Base-by-base conservation (phyloP, 2,329 filamentous ascomycete species). In the Lecanicillium sp. region DNA sequence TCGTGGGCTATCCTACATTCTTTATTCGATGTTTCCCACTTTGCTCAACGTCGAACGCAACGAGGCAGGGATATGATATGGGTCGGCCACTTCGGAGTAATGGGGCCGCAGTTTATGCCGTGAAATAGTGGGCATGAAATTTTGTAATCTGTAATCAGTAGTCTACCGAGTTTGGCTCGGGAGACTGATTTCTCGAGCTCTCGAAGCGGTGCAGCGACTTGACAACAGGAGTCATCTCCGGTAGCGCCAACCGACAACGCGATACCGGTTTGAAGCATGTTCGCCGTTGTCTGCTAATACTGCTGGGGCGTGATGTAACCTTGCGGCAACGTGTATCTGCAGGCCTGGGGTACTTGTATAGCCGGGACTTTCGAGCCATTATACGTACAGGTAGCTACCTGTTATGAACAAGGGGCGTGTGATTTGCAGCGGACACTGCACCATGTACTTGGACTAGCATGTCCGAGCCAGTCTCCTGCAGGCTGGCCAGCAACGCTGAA, bases 191-290 rank as follows among this genome's bases (percentile, higher is more conserved):
- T 21, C 26, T 2, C 9, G 23, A 5, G n/a, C n/a, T 5, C 24
- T 23, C 35, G 21, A 23, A 30, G 12, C 21, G n/a, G 20, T 44
- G 24, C 23, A 11, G 14, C 26, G n/a, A 30, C n/a, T n/a, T 30
- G 14, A 10, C 32, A 21, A 17, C 15, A 38, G 35, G 12, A 46
- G 29, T 48, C 45, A 42, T 48, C 45, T 48, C 45, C 45, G 45
- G 45, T 48, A 48, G 45, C 38, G 45, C n/a, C 30, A 29, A 33
- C 27, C 19, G 36, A 44, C 32, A 14, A 32, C 26, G 33, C 19
- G 35, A 19, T 11, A 21, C 7, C 38, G 5, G 27, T 15, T 15
- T 29, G 26, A 29, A 26, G 15, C 27, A 26, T 44, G 30, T 44
- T 43, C 29, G 39, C 30, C 47, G 24, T 39, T 24, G 39, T 32